Evolutionary conservation across 1,284 basidiomycete genomes (phyloP), one percentile per base, ranked within the genome.

Genomic region (Phlebopus sp.): DNA sequence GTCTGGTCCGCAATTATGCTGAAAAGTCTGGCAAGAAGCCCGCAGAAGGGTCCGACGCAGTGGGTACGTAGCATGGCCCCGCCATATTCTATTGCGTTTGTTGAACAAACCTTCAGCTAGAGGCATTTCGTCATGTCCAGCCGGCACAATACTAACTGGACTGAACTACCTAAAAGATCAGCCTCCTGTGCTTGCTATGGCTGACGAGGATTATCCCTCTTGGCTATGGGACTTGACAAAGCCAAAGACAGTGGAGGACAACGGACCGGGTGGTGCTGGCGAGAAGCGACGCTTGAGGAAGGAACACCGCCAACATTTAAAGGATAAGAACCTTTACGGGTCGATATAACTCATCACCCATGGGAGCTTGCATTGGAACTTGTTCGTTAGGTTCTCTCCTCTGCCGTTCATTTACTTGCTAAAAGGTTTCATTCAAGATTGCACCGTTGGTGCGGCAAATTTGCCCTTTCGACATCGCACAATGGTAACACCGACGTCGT

Each of bases 191-290:
- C 68, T 93, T 10, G 91, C 94, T 1, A 69, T 80, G 10, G 74
- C 87, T 2, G 94, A 97, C 68, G 82, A 89, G 32, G 82, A 87
- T 59, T 97, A 97, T 67, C 94, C 94, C 1, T 64, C 79, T 4
- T 97, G 94, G 94, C 68, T 97, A 37, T 97, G 93, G 92, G 84
- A 77, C 18, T 64, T 94, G 37, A 69, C 92, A 23, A 64, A 78
- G 52, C 75, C 79, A 5, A 79, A 79, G 60, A 73, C n/a, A 75
- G 37, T 69, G 75, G 72, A 73, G 19, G 81, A 88, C 47, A 84
- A 89, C 55, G 86, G 83, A 1, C 84, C 83, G 1, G 85, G 86
- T 11, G 84, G 86, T 15, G 75, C 76, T 58, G 80, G 74, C 32
- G 84, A 87, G 67, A 81, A 86, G 57, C 71, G 75, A 49, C 68